These are phyloP conservation scores for Amanita thiersii DNA, from an alignment of 768 basidiomycete genomes.

Conservation along the genomic window DNA sequence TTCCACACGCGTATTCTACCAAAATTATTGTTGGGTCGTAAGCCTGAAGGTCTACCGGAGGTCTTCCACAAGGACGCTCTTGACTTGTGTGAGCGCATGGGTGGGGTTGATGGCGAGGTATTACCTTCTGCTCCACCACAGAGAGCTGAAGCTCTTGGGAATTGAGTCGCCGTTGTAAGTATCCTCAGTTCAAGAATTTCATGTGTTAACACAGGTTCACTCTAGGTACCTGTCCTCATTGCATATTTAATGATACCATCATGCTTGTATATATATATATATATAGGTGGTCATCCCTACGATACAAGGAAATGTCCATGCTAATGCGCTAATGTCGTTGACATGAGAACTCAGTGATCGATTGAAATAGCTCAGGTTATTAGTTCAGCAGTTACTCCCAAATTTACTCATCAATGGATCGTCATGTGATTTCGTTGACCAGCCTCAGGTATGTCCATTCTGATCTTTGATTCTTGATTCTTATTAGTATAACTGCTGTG, in stretches of 20 bases:
- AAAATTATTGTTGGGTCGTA: constrained; percentile 23
- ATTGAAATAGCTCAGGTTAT: no score
- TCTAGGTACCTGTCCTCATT: background rate
- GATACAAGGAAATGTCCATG: no score
- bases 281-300: no score
- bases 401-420: no score
- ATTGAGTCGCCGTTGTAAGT: background rate
- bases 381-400: no score
- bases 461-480: no score
- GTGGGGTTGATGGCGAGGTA: constrained; percentile 30
- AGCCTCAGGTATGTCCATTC: no score
- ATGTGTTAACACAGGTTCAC: background rate
- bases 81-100: constrained; percentile 38
- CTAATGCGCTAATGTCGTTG: no score
- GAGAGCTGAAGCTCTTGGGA: constrained; percentile 1
- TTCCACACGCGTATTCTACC: constrained; percentile 46
- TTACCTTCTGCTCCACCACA: background rate
- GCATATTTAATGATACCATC: no score
- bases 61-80: constrained; percentile 41
- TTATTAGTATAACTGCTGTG: no score
- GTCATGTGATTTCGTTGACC: no score
- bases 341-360: no score
- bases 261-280: background rate
- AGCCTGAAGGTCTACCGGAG: constrained; percentile 31
- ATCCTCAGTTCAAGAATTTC: background rate